Evolutionary conservation across 1,284 basidiomycete genomes (phyloP).

Genomic region (Moesziomyces parantarcticus): DNA sequence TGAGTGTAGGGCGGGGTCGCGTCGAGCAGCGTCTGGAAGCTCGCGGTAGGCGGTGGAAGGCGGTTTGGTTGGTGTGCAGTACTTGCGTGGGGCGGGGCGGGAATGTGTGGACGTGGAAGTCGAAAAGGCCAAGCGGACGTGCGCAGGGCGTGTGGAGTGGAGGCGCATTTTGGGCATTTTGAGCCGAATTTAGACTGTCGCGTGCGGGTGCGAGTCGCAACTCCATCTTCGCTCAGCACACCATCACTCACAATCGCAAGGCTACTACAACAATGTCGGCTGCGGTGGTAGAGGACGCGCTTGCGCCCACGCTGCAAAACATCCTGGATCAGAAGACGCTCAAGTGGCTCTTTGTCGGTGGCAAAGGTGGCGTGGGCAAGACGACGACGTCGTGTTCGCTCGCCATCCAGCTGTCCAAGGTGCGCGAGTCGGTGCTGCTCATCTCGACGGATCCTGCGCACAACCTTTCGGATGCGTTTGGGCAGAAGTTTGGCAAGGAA

Average conservation of each 20-base stretch:
- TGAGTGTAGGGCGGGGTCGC: neutral
- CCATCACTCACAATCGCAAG: neutral
- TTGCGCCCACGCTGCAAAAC: constrained; percentile 63
- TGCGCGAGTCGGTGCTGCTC: constrained; percentile 64
- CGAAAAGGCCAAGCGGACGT: neutral
- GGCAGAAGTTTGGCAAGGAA: constrained; percentile 99
- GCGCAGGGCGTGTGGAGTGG: constrained; percentile 10
- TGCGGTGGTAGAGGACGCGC: constrained; percentile 53
- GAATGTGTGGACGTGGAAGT: constrained; percentile 13
- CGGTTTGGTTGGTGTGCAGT: too few relatives aligned
- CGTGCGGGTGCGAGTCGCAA: too few relatives aligned
- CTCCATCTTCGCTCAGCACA: too few relatives aligned
- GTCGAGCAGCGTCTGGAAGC: constrained; percentile 33
- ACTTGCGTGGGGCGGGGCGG: too few relatives aligned
- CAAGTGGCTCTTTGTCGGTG: constrained; percentile 67
- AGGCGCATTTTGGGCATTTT: too few relatives aligned
- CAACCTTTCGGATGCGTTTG: constrained; percentile 98
- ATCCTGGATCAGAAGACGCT: constrained; percentile 66
- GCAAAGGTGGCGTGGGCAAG: constrained; percentile 68
- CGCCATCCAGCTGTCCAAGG: constrained; percentile 63
- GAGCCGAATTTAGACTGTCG: too few relatives aligned
- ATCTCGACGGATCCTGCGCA: constrained; percentile 96
- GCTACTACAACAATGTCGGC: constrained; percentile 21
- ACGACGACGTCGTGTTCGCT: constrained; percentile 67
- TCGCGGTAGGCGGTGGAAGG: constrained; percentile 28